Percentiles rank a stretch among this genome's conserved stretches.
Evolutionary conservation across 2,329 filamentous ascomycete species (phyloP).

Genomic region (Aureobasidium musti): DNA sequence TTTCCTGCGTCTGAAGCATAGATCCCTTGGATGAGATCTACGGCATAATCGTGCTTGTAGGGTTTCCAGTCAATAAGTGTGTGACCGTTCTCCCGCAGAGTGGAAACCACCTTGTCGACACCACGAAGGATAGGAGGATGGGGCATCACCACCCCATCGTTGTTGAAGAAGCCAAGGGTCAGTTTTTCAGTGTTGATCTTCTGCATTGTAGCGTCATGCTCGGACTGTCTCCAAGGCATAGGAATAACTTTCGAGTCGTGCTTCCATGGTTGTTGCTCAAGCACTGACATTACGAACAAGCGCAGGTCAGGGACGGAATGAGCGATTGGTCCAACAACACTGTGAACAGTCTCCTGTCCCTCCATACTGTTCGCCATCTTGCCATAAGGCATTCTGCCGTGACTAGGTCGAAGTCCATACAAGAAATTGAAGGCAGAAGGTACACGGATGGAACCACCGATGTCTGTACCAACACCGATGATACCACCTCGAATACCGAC

Average conservation of each 20-base stretch:
- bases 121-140: constrained; percentile 43
- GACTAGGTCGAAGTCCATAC: constrained; percentile 50
- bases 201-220: neutral
- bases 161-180: constrained; percentile 40
- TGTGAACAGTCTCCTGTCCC: constrained; percentile 51
- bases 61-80: constrained; percentile 52
- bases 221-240: constrained; percentile 55
- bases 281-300: constrained; percentile 56
- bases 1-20: constrained; percentile 64
- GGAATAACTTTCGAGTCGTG: constrained; percentile 59
- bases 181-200: constrained; percentile 34
- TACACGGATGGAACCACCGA: constrained; percentile 53
- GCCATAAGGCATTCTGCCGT: constrained; percentile 47
- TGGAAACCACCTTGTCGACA: constrained; percentile 34
- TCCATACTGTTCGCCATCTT: constrained; percentile 50
- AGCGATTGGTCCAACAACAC: constrained; percentile 56
- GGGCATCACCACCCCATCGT: constrained; percentile 43
- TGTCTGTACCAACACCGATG: constrained; percentile 58
- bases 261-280: constrained; percentile 59
- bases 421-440: constrained; percentile 54
- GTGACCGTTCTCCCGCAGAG: constrained; percentile 29
- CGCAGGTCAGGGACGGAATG: constrained; percentile 56
- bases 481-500: constrained; percentile 55
- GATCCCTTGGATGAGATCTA: constrained; percentile 50
- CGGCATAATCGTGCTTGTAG: constrained; percentile 53